Conservation (phyloP, 2,329 filamentous ascomycete species). For the Ramichloridium luteum region DNA sequence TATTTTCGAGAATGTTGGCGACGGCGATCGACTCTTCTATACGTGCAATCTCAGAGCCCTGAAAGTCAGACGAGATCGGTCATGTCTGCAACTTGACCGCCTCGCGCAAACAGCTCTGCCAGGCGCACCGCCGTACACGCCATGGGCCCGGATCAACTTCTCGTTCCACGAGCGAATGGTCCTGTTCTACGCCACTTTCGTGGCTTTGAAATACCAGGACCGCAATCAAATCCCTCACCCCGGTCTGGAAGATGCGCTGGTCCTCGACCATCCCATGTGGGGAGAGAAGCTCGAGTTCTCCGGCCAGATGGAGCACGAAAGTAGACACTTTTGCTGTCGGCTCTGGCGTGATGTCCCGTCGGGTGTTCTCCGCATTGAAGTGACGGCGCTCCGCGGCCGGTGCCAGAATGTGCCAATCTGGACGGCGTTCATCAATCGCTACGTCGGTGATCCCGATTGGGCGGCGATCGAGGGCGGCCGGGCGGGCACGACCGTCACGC, state of each 20-base stretch:
- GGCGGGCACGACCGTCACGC: conserved; percentile 21
- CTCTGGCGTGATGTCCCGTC: conserved; percentile 41
- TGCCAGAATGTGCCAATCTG: conserved; percentile 46
- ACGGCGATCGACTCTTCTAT: conserved; percentile 31
- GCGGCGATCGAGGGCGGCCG: conserved; percentile 28
- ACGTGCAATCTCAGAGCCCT: conserved; percentile 41
- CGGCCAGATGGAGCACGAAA: conserved; percentile 41
- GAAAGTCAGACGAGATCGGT: conserved; percentile 29
- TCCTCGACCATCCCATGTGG: conserved; percentile 24
- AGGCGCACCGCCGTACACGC: conserved; percentile 28
- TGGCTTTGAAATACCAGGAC: conserved; percentile 48
- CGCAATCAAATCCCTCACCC: conserved; percentile 24
- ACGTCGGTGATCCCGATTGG: conserved; percentile 37
- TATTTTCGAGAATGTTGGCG: conserved; percentile 34
- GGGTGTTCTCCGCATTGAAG: conserved; percentile 43
- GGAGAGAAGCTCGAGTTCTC: conserved; percentile 38
- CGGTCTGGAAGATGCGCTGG: conserved; percentile 34
- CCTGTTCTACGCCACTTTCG: conserved; percentile 44
- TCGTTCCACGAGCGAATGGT: conserved; percentile 45
- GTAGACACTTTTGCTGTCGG: conserved; percentile 42
- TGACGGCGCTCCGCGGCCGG: conserved; percentile 41
- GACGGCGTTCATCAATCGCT: conserved; percentile 45
- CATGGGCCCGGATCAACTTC: conserved; percentile 46
- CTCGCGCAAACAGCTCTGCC: conserved; percentile 23
- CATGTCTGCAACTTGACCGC: conserved; percentile 28